phyloP scores from a whole-genome alignment of 352 stramenopile species.

The Pythium insidiosum region DNA sequence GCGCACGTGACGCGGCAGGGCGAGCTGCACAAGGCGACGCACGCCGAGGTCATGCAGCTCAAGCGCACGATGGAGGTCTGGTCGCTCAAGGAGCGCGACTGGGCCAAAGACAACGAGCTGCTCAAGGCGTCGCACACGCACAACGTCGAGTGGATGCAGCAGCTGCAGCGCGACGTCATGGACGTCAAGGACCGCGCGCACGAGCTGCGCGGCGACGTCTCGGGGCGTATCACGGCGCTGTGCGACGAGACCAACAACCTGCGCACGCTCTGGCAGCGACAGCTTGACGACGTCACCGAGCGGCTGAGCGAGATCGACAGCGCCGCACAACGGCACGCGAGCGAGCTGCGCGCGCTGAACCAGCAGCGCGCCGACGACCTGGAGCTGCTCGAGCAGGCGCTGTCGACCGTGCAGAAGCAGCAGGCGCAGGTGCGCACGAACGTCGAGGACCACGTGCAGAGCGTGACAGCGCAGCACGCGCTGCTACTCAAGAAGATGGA shows the following conservation, averaged over 20 bases:
- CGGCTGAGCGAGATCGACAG: constrained; percentile 47
- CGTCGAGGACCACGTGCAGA: constrained; percentile 46
- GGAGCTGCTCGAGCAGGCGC: constrained; percentile 65
- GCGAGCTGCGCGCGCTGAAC: constrained; percentile 27
- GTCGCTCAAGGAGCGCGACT: constrained; percentile 75
- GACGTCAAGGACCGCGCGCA: constrained; percentile 71
- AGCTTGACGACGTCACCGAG: constrained; percentile 56
- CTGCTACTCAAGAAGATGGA: constrained; percentile 53
- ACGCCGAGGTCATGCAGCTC: constrained; percentile 60
- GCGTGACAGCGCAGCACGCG: constrained; percentile 21
- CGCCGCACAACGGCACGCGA: constrained; percentile 27
- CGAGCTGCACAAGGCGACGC: constrained; percentile 51
- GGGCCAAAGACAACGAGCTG: constrained; percentile 83
- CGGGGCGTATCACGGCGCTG: constrained; percentile 39
- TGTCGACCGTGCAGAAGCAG: constrained; percentile 59
- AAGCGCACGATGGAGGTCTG: constrained; percentile 77
- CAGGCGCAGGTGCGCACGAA: constrained; percentile 41
- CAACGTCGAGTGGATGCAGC: constrained; percentile 84
- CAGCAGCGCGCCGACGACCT: constrained; percentile 64
- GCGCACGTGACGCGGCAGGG: constrained; percentile 42
- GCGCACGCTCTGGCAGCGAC: constrained; percentile 59
- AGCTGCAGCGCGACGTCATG: constrained; percentile 75
- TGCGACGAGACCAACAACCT: constrained; percentile 61
- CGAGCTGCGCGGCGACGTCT: constrained; percentile 50
- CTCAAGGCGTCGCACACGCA: constrained; percentile 75